Conservation (phyloP, 1,284 basidiomycete species). For the Uromyces viciae-fabae region DNA sequence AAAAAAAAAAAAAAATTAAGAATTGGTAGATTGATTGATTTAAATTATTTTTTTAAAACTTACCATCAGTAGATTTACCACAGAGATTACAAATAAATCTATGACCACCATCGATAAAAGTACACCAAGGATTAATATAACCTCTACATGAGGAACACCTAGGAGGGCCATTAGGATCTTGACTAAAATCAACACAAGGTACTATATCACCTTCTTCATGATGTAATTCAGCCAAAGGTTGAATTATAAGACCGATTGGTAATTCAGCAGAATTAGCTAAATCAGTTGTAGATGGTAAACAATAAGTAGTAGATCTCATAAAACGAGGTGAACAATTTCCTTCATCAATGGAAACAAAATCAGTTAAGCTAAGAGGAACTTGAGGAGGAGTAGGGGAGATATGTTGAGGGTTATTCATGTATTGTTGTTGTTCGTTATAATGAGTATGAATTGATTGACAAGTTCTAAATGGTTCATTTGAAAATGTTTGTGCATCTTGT, state of each 20-base stretch:
- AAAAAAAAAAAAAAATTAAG: background rate
- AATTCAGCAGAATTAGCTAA: conserved; percentile 77
- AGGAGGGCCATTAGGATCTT: conserved; percentile 67
- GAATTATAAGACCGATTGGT: conserved; percentile 78
- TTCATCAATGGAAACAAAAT: conserved; percentile 87
- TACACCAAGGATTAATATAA: conserved; percentile 94
- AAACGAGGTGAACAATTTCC: conserved; percentile 71
- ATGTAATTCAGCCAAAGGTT: conserved; percentile 81
- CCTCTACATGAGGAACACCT: conserved; percentile 81
- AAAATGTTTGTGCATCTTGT: conserved; percentile 77
- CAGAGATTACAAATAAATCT: conserved; percentile 94
- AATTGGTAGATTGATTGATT: background rate
- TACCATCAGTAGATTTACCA: conserved; percentile 73
- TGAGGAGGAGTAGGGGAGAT: conserved; percentile 55
- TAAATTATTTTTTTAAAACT: conserved; percentile 47
- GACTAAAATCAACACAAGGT: conserved; percentile 66
- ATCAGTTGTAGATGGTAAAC: conserved; percentile 73
- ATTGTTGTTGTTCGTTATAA: background rate
- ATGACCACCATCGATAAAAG: conserved; percentile 77
- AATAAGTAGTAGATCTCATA: conserved; percentile 66
- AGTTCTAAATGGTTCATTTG: conserved; percentile 71
- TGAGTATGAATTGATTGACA: conserved; percentile 63
- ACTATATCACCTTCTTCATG: conserved; percentile 67
- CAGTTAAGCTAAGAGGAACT: conserved; percentile 78
- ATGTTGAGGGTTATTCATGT: background rate